Conservation (phyloP, 2,329 filamentous ascomycete species). For the Aspergillus viridinutans region DNA sequence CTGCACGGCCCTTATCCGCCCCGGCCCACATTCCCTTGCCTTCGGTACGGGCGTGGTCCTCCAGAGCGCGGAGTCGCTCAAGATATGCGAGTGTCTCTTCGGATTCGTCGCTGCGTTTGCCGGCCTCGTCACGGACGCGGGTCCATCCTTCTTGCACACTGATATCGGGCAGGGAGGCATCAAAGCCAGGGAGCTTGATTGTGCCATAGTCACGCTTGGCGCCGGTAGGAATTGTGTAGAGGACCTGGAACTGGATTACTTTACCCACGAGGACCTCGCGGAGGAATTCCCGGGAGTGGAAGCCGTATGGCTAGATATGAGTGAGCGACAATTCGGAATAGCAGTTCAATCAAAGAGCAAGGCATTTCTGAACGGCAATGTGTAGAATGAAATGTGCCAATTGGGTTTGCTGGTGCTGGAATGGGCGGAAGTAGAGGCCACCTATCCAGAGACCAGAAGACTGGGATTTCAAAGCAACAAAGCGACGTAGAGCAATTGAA, state of each 20-base stretch:
- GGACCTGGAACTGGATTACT: constrained; percentile 74
- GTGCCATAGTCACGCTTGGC: constrained; percentile 82
- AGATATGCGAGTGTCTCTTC: constrained; percentile 68
- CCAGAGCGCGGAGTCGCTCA: constrained; percentile 71
- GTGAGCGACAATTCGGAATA: background rate
- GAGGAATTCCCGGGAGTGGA: constrained; percentile 90
- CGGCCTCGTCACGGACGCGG: constrained; percentile 90
- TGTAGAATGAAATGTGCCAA: background rate
- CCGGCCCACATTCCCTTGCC: constrained; percentile 77
- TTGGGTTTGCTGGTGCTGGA: background rate
- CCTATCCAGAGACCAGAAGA: constrained; percentile 5
- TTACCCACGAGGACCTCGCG: constrained; percentile 82
- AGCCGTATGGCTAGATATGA: constrained; percentile 64
- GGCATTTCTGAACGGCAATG: background rate
- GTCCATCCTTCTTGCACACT: constrained; percentile 85
- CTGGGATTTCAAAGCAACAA: background rate
- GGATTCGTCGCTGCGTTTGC: constrained; percentile 75
- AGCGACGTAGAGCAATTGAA: background rate
- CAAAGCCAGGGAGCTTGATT: constrained; percentile 61
- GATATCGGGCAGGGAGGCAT: constrained; percentile 77
- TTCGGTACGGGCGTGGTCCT: constrained; percentile 72
- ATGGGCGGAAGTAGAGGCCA: constrained; percentile 11
- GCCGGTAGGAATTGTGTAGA: constrained; percentile 79
- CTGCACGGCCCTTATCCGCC: constrained; percentile 59
- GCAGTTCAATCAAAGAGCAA: background rate